These are phyloP conservation scores for Pyrus bretschneideri DNA, from an alignment of 306 rosid genomes.

Conservation along the genomic window DNA sequence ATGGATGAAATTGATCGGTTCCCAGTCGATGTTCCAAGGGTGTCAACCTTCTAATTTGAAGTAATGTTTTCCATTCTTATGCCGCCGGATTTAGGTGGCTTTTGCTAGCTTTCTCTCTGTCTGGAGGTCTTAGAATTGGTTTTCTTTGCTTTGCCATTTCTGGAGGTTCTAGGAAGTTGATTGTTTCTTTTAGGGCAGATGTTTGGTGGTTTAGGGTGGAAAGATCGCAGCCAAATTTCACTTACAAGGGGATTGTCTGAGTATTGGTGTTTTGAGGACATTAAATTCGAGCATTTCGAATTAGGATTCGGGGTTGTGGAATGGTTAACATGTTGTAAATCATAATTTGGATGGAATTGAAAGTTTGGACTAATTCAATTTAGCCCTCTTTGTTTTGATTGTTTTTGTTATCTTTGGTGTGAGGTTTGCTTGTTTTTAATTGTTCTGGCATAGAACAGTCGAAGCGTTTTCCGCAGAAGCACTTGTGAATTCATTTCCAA, in stretches of 20 bases:
- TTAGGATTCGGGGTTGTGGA: not conserved
- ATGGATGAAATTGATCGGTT: slow-evolving; percentile 63
- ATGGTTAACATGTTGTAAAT: not conserved
- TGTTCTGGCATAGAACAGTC: not conserved
- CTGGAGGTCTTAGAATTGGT: slow-evolving; percentile 11
- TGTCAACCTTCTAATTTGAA: slow-evolving; percentile 38
- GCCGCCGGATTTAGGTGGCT: slow-evolving; percentile 23
- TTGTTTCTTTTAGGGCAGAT: slow-evolving; percentile 22
- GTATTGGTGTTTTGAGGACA: not conserved
- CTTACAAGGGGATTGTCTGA: not conserved
- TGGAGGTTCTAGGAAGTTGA: slow-evolving; percentile 4
- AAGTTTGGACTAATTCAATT: not conserved
- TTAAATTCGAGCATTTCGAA: slow-evolving; percentile 1
- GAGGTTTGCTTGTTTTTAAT: not conserved
- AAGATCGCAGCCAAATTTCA: slow-evolving; percentile 2
- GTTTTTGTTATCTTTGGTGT: not conserved
- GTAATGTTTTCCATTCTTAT: not conserved
- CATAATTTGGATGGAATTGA: not conserved
- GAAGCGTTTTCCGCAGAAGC: too few species aligned
- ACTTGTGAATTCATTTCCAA: not conserved
- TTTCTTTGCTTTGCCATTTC: slow-evolving; percentile 15
- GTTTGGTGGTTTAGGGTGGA: slow-evolving; percentile 4
- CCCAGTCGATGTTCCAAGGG: slow-evolving; percentile 73
- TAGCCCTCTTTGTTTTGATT: not conserved
- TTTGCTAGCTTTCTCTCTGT: slow-evolving; percentile 5